Base-by-base conservation (phyloP, 2,329 filamentous ascomycete genomes). In the Hypocreales sp. region DNA sequence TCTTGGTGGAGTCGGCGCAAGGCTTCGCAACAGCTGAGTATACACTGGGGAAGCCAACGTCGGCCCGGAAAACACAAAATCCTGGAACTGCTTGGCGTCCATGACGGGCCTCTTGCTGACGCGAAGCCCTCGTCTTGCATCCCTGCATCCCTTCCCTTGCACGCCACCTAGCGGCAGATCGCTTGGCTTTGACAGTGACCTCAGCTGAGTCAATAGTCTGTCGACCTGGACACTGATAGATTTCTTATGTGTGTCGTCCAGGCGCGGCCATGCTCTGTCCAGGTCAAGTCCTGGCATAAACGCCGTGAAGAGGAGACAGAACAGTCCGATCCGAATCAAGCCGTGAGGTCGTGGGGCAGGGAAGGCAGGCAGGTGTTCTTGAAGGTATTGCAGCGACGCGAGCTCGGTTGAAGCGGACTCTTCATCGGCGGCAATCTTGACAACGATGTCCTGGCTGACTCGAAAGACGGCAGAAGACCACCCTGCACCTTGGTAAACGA, bases 381-480 rank as follows among this genome's bases (percentile, higher is more conserved):
- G 26, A 5, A 32, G 31, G 23, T 25, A 34, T 18, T 12, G 12
- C 19, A 34, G 32, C 7, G 32, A 27, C 20, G 15, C 19, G 13
- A 32, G 20, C 19, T 34, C 32, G 17, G 24, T 30, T 20, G 8
- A 20, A 8, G 25, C 24, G 17, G 15, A 12, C 15, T 16, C 20
- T 23, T 29, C n/a, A 27, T 25, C n/a, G n/a, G 25, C 28, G 15
- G n/a, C n/a, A n/a, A 34, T 15, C 24, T 34, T 34, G 20, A 32
- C 27, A 4, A 20, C 32, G 18, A 34, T 26, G 11, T 15, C 15
- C 17, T 27, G 20, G 14, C 18, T 31, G 22, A 31, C 14, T 25
- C 26, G 29, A 15, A 33, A 31, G 13, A 33, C 31, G 24, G 30
- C 14, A 33, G 25, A 23, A 31, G 17, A 20, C 26, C 22, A 15